Base-by-base conservation (phyloP, 805 yeast species). In the Hermanozyma aechmeae region DNA sequence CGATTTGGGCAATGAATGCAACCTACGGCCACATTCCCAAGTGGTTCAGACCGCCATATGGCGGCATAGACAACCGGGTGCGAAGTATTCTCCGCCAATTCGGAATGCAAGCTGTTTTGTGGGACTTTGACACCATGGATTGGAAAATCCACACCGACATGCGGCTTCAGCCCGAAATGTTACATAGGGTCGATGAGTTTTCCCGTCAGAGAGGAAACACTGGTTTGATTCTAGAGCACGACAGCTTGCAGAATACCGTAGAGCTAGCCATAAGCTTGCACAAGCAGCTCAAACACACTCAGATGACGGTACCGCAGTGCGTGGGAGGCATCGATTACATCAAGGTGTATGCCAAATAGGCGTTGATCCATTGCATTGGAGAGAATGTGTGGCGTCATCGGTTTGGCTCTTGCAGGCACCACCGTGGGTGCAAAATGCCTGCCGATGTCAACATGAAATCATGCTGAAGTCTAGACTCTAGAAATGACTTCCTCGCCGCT, bases 1-100 rank as follows among this genome's bases (percentile, higher is more conserved):
- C 93, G 2, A 75, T 85, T 18, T 89, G 96, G 96, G 96, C 96
- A 4, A 83, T 87, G 86, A 87, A 89, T 58, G 96, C 96, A 1
- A 86, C 96, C 0, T 82, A 84, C 0, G 65, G 76, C 16, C 87
- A 86, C 45, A 50, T 82, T 7, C 98, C 98, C 5, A 79, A 79
- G 46, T 89, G 89, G 82, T 89, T 82, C 52, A 70, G 98, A 41
- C 98, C 98, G 0, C 98, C 98, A 1, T 89, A 84, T 49, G 98
- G 97, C 1, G 96, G 95, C 0, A 66, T 84, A 19, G 98, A 89
- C 56, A 79, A 86, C 50, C 61, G 97, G 30, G 80, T 89, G 1
- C 61, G 97, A 33, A 58, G 76, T 2, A 82, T 89, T 31, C 70
- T 84, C 11, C 62, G 87, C 30, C 82, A 79, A 53, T 80, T 89